A percentile compares a stretch with the other conserved stretches of the same genome.
Evolutionary conservation across 345 rosid species (phyloP).

Genomic region (Erucastrum elatum): DNA sequence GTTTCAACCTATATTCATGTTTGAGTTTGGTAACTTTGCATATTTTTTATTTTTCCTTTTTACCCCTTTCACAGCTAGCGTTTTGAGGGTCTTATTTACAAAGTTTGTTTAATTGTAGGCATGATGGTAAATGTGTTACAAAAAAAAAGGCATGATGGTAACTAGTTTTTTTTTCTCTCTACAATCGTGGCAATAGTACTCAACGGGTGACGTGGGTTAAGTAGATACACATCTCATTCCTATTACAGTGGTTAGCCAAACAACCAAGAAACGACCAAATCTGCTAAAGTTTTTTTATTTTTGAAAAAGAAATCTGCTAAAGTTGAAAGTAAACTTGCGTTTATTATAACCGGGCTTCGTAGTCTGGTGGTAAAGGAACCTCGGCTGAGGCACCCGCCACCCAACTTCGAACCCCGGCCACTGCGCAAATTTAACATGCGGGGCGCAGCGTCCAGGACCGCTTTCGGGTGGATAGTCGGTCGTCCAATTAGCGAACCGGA

Average conservation of each 20-base stretch:
- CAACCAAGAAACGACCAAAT: conserved; percentile 23
- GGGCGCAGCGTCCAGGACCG: no score
- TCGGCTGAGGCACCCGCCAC: no score
- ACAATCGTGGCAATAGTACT: background rate
- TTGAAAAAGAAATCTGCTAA: conserved; percentile 1
- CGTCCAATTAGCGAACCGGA: no score
- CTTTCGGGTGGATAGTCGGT: no score
- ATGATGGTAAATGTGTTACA: background rate
- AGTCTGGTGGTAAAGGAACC: no score
- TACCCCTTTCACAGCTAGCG: background rate
- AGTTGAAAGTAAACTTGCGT: conserved; percentile 12
- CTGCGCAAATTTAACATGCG: no score
- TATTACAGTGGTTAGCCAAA: background rate
- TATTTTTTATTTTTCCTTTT: background rate
- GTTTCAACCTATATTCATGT: background rate
- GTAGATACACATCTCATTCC: conserved; percentile 15
- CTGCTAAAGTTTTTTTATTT: background rate
- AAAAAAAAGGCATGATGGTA: background rate
- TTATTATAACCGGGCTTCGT: no score
- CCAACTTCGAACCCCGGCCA: no score
- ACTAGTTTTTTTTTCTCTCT: background rate
- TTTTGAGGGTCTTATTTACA: background rate
- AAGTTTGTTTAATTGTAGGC: background rate
- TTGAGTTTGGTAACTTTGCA: background rate
- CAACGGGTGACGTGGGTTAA: conserved; percentile 19